phyloP scores from a whole-genome alignment of 768 basidiomycete genomes.

The Sarcodon aspratus region DNA sequence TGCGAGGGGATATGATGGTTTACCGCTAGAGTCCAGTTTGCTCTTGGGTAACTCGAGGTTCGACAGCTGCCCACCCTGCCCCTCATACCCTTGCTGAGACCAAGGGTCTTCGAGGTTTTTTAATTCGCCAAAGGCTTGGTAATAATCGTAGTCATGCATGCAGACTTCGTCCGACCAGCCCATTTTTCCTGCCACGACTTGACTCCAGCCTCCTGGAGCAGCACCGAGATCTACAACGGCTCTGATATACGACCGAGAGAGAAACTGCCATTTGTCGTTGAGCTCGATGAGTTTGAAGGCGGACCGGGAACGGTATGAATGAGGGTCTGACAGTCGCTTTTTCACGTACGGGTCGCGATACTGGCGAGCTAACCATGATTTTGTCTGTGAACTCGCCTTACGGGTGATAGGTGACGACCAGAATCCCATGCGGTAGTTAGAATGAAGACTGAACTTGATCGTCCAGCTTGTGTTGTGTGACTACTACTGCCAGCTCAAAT shows the following conservation, averaged over 20 bases:
- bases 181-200: constrained; percentile 61
- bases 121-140: neutral
- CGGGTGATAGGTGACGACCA: no score
- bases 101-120: constrained; percentile 1
- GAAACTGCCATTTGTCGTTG: constrained; percentile 43
- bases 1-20: no score
- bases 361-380: constrained; percentile 58
- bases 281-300: constrained; percentile 90
- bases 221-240: constrained; percentile 83
- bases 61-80: no score
- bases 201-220: constrained; percentile 92
- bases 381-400: neutral
- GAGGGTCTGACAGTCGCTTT: constrained; percentile 30
- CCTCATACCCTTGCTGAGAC: neutral
- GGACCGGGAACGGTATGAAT: constrained; percentile 68
- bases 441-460: no score
- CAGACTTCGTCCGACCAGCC: constrained; percentile 29
- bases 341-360: constrained; percentile 62
- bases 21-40: neutral
- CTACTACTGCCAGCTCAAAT: no score
- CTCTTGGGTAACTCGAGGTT: no score
- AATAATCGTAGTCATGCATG: constrained; percentile 1
- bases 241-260: constrained; percentile 37
- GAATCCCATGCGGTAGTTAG: no score
- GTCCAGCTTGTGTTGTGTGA: no score